Evolutionary conservation across 345 rosid genomes (phyloP).

Genomic region (Citrus australasica): DNA sequence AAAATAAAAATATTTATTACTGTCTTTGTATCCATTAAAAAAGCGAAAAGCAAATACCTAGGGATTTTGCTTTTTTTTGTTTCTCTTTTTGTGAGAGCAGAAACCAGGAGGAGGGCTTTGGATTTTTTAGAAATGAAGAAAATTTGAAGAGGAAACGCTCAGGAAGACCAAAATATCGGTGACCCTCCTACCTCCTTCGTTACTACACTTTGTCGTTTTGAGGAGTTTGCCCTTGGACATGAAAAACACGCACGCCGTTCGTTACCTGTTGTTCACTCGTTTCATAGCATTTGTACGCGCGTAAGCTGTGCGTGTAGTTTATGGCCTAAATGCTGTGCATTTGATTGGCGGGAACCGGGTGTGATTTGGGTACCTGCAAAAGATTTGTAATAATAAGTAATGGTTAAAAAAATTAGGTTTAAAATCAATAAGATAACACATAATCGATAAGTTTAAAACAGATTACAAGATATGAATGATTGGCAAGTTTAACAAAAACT

Average conservation of each 20-base stretch:
- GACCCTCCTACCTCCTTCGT: background rate
- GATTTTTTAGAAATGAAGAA: constrained; percentile 11
- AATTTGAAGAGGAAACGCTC: background rate
- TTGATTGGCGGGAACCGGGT: background rate
- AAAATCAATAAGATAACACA: too few species aligned
- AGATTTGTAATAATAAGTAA: too few species aligned
- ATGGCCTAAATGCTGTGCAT: background rate
- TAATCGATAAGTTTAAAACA: too few species aligned
- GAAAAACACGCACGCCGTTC: constrained; percentile 30
- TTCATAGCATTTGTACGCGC: background rate
- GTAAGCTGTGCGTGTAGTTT: background rate
- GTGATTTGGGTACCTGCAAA: too few species aligned
- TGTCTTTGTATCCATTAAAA: constrained; percentile 12
- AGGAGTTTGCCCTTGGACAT: constrained; percentile 1
- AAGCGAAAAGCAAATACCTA: background rate
- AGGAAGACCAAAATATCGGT: constrained; percentile 1
- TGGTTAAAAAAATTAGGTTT: too few species aligned
- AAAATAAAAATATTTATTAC: constrained; percentile 11
- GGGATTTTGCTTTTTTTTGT: constrained; percentile 8
- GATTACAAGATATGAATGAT: background rate
- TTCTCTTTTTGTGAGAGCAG: background rate
- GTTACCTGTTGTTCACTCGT: constrained; percentile 27
- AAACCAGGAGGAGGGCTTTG: constrained; percentile 13
- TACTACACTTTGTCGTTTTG: constrained; percentile 26
- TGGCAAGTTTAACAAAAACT: background rate